Evolutionary conservation across 345 rosid species (phyloP), one percentile per base, ranked within the genome.

Genomic region (Heritiera littoralis): DNA sequence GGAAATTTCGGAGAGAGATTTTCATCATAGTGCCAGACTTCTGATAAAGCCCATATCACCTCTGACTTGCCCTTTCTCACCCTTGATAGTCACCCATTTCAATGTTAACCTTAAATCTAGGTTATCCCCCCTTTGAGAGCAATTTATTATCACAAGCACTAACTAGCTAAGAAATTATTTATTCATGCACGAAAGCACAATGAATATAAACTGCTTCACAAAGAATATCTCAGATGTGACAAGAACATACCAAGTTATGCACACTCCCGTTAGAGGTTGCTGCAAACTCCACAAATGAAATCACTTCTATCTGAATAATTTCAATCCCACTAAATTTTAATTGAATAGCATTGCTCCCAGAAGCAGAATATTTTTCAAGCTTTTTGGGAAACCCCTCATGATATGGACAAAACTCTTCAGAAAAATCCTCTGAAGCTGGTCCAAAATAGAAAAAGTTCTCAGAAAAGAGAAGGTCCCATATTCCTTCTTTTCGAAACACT

Each of bases 381-480:
- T 76, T 83, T 79, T 66, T 78, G 14, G 55, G 23, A 61, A 77
- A 72, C 35, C 69, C 83, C 74, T 81, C 84, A 13, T 67, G 1
- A 72, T 43, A 68, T 67, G 41, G 41, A 72, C 65, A 74, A 80
- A 63, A 14, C 64, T 84, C 92, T 81, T 63, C 81, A 73, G 78
- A 65, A 61, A 81, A 72, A 73, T 85, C 88, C 75, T 82, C 90
- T 59, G 83, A 83, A 72, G 83, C 49, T 5, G 84, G 74, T 60
- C 80, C 87, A 76, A 84, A 88, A 84, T 89, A 88, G 87, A 91
- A 91, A 79, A 89, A 86, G 54, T 87, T 85, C 81, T 91, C 93
- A 23, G 95, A 91, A 85, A 91, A 91, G 60, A 91, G 77, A 80
- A 91, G 93, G 72, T 91, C 93, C 95, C 95, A 91, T 55, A 91